Conservation (phyloP, 192 early-diverging fungal genomes). For the Funneliformis geosporum region DNA sequence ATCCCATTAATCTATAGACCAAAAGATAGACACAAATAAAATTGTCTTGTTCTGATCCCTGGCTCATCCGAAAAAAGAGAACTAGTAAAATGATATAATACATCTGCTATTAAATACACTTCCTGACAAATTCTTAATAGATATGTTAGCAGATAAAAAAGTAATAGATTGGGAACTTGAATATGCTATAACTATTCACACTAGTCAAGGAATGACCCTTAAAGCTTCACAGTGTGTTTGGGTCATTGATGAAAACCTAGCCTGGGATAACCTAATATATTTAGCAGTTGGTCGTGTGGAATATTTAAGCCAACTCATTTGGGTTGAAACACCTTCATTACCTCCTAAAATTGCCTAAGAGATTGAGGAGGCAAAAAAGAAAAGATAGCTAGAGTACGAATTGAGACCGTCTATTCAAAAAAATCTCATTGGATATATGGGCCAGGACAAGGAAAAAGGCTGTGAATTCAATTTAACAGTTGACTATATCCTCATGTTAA, state of each 20-base stretch:
- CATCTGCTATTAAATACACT: conserved; percentile 22
- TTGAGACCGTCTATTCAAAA: conserved; percentile 20
- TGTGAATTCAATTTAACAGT: conserved; percentile 26
- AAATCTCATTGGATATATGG: conserved; percentile 29
- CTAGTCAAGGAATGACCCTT: conserved; percentile 30
- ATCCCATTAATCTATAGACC: conserved; percentile 28
- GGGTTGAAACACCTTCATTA: conserved; percentile 7
- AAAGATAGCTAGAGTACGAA: background rate
- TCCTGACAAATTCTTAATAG: conserved; percentile 20
- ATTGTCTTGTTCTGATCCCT: conserved; percentile 15
- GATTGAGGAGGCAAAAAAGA: conserved; percentile 11
- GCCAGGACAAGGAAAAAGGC: conserved; percentile 17
- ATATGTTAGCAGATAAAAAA: conserved; percentile 25
- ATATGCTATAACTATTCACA: conserved; percentile 25
- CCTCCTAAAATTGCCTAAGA: too few species aligned
- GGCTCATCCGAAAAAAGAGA: conserved; percentile 23
- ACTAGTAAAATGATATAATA: conserved; percentile 34
- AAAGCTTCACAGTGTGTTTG: conserved; percentile 23
- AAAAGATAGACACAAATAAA: conserved; percentile 30
- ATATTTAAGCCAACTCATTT: conserved; percentile 29
- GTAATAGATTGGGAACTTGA: conserved; percentile 19
- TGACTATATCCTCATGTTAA: conserved; percentile 25
- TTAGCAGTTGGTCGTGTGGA: conserved; percentile 20
- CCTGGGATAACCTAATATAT: conserved; percentile 23
- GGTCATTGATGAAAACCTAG: conserved; percentile 29